Evolutionary conservation across 495 filamentous ascomycete species (phyloP), one percentile per base, ranked within the genome.

Genomic region (Neurospora tetraspora): DNA sequence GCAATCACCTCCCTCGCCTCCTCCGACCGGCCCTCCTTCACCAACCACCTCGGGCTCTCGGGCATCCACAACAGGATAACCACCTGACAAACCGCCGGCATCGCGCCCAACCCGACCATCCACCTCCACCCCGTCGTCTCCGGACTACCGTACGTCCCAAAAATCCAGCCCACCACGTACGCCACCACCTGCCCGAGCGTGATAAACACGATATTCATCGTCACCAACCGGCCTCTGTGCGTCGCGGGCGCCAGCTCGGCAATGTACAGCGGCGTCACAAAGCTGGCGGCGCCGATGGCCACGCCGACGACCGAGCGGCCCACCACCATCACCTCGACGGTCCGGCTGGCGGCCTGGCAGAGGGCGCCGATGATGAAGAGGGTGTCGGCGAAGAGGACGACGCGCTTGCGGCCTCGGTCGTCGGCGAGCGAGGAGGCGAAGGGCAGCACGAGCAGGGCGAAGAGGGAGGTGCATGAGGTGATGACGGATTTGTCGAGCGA

Each of bases 41-140:
- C 89, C 65, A 97, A 85, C 93, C 93, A 97, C 31, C 94, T 85
- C 42, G 94, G 94, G 7, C 91, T 94, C 80, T 98, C 94, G 0
- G 94, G 93, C 85, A 97, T 87, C 47, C 87, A 78, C 3, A 88
- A 71, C 72, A 97, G 81, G 31, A 94, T 79, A 0, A 84, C 76
- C 42, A 88, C 86, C 79, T 97, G 94, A 9, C 93, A 71, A 4
- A 88, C 82, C 8, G 94, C 94, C 0, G 94, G 94, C 69, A 90
- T 70, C 36, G 91, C 93, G 3, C 94, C 94, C 11, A 98, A 81
- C 0, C 94, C 94, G 1, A 98, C 93, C 86, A 96, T 92, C 89
- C 91, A 96, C 71, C 94, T 83, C 94, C 94, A 98, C 27, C 91
- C 93, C 14, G 77, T 83, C 14, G 77, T 83, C 69, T 76, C 78